Percentiles rank a stretch among this genome's conserved stretches.
Evolutionary conservation across 1,284 basidiomycete species (phyloP).

Genomic region (Afroboletus lepidellus): DNA sequence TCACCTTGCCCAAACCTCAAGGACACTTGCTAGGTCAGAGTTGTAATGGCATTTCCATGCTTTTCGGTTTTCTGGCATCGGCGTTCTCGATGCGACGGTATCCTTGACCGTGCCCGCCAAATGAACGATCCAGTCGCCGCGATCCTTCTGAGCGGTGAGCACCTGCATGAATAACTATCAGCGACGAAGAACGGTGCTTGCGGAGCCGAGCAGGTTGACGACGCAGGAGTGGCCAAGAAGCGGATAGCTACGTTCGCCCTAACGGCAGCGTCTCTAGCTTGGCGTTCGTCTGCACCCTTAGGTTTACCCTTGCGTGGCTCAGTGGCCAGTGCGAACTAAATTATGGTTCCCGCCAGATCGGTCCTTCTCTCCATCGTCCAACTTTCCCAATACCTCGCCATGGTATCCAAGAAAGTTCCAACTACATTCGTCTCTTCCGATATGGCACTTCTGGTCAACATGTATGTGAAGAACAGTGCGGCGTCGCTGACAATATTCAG

Average conservation of each 20-base stretch:
- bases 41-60: neutral
- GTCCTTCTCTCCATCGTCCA: neutral
- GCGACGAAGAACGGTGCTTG: neutral
- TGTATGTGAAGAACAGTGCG: neutral
- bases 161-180: neutral
- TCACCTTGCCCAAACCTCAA: no score
- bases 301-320: no score
- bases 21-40: no score
- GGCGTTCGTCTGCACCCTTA: neutral
- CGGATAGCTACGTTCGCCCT: neutral
- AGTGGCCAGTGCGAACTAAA: neutral
- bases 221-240: no score
- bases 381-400: neutral
- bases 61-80: neutral
- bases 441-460: neutral
- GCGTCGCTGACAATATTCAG: slow-evolving; percentile 1
- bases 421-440: neutral
- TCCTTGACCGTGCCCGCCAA: neutral
- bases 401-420: neutral
- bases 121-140: neutral
- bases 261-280: neutral
- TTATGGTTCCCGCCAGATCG: neutral
- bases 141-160: neutral
- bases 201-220: neutral
- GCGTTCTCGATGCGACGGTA: neutral